phyloP scores from a whole-genome alignment of 768 basidiomycete species.

The Cyclocybe aegerita region DNA sequence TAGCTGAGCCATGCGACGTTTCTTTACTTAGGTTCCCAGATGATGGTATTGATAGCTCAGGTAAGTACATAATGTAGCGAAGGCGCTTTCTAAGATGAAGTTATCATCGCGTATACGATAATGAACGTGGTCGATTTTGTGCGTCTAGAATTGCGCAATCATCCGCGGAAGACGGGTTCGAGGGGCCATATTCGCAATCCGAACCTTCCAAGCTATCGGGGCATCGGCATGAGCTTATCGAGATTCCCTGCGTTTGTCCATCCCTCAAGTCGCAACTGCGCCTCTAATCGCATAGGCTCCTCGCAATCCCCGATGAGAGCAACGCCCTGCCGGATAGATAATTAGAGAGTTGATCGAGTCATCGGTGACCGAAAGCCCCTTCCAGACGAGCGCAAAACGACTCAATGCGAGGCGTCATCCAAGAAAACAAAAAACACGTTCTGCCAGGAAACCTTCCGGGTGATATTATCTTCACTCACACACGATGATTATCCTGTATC shows the following conservation, averaged over 20 bases:
- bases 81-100: constrained; percentile 24
- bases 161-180: constrained; percentile 46
- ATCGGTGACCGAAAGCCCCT: constrained; percentile 5
- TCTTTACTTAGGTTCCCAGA: constrained; percentile 16
- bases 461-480: constrained; percentile 5
- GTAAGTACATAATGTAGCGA: constrained; percentile 26
- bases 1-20: constrained; percentile 26
- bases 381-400: constrained; percentile 1
- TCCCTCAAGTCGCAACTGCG: constrained; percentile 7
- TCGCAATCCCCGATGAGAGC: constrained; percentile 17
- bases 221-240: constrained; percentile 38
- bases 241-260: constrained; percentile 19
- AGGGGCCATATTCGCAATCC: constrained; percentile 35
- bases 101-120: constrained; percentile 23
- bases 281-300: constrained; percentile 11
- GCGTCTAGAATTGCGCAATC: constrained; percentile 38
- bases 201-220: constrained; percentile 42
- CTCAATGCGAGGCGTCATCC: background rate
- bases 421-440: background rate
- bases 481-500: constrained; percentile 13
- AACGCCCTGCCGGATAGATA: constrained; percentile 14
- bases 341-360: constrained; percentile 17
- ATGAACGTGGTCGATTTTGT: constrained; percentile 31
- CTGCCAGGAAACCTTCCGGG: background rate
- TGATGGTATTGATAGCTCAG: constrained; percentile 13